Conservation (phyloP, 495 filamentous ascomycete genomes). For the Opeltia flavorubescens region DNA sequence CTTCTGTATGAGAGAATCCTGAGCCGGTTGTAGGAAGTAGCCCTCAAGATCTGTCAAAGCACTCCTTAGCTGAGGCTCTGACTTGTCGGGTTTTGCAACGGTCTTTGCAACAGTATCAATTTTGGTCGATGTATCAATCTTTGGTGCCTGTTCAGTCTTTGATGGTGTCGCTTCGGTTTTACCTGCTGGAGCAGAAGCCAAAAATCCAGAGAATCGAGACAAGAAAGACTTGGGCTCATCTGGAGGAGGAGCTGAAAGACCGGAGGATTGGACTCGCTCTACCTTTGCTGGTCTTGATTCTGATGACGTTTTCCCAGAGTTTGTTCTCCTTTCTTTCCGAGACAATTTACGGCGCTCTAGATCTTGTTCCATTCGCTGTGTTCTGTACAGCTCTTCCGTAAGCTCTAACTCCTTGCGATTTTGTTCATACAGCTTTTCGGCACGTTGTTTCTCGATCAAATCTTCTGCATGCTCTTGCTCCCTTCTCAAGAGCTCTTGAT, state of each 20-base stretch:
- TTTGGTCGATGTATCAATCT: background rate
- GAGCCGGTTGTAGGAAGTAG: constrained; percentile 14
- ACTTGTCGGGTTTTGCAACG: too few relatives aligned
- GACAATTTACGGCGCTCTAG: background rate
- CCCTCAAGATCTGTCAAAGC: background rate
- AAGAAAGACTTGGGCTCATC: background rate
- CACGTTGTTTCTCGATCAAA: background rate
- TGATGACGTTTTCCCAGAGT: too few relatives aligned
- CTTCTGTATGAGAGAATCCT: constrained; percentile 14
- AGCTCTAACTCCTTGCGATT: too few relatives aligned
- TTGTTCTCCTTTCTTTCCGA: background rate
- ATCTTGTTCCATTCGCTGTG: background rate
- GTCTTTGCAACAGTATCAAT: too few relatives aligned
- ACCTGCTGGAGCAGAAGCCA: background rate
- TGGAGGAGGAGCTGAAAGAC: background rate
- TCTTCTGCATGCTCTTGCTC: background rate
- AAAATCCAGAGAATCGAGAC: background rate
- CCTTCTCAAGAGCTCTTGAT: background rate
- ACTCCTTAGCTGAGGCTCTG: background rate
- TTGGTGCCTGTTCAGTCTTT: background rate
- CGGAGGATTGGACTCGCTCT: background rate
- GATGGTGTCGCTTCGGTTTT: background rate
- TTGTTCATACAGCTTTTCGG: too few relatives aligned
- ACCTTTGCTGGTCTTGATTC: background rate
- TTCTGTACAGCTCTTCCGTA: background rate